Base-by-base conservation (phyloP, 1,139 yeast genomes). In the Nakaseomyces kungkrabaensis region DNA sequence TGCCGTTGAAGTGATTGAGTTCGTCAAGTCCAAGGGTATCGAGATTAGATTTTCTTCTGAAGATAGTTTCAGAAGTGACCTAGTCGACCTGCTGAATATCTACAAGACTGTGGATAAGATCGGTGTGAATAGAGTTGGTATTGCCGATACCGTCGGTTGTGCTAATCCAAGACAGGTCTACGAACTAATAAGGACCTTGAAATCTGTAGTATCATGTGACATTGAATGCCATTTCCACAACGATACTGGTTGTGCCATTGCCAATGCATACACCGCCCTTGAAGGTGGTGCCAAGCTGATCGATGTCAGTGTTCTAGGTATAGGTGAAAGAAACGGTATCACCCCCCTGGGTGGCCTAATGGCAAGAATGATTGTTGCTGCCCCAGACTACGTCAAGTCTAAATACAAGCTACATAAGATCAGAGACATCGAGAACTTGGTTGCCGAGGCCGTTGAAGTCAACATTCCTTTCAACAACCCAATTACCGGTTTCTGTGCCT, bases 321-420 rank as follows among this genome's bases (percentile, higher is more conserved):
- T 92, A 59, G 98, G 98, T 73, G 98, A 92, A 78, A 83, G 98
- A 77, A 92, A 92, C 72, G 98, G 98, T 71, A 92, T 92, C 68
- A 90, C 97, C 37, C 95, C 97, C 54, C 78, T 92, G 59, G 97
- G 98, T 66, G 97, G 97, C 48, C 78, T 92, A 66, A 90, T 92
- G 97, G 97, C 97, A 50, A 82, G 97, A 73, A 92, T 92, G 98
- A 89, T 92, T 69, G 96, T 96, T 54, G 97, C 97, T 55, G 96
- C 90, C 72, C 85, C 97, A 67, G 97, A 90, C 63, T 92, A 92
- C 69, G 97, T 90, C 50, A 75, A 90, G 67, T 81, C 94, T 70
- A 92, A 92, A 76, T 92, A 92, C 75, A 92, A 92, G 77, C 76
- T 92, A 61, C 96, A 90, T 74, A 90, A 90, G 77, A 80, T 92